Evolutionary conservation across 225 moss, liverwort and hornwort species (phyloP).

Genomic region (Polytrichum commune): DNA sequence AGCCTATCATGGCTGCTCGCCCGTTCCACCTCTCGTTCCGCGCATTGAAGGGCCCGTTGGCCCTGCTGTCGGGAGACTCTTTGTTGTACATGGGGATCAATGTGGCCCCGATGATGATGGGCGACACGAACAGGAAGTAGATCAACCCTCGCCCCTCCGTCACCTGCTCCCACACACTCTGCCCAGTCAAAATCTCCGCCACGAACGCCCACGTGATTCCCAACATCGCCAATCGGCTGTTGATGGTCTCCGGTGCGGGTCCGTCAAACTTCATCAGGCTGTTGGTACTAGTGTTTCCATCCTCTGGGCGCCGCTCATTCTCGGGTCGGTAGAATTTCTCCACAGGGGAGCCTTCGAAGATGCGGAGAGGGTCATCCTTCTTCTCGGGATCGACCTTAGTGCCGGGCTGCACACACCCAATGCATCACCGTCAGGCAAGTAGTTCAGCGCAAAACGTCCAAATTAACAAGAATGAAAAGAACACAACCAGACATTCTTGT

Average conservation of each 20-base stretch:
- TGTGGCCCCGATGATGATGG: no score
- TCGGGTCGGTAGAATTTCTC: constrained; percentile 67
- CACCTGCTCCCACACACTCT: no score
- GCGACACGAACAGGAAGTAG: no score
- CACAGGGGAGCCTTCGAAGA: constrained; percentile 40
- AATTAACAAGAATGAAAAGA: neutral
- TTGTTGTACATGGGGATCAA: no score
- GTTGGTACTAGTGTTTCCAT: constrained; percentile 39
- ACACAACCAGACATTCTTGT: neutral
- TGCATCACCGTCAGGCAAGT: neutral
- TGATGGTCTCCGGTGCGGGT: constrained; percentile 24
- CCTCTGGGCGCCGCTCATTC: constrained; percentile 61
- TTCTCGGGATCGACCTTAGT: constrained; percentile 62
- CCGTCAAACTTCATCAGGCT: constrained; percentile 47
- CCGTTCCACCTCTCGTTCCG: constrained; percentile 72
- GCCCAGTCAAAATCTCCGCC: constrained; percentile 29
- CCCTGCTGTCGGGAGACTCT: constrained; percentile 4
- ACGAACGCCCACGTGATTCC: constrained; percentile 51
- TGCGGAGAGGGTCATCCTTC: constrained; percentile 29
- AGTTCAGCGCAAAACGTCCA: no score
- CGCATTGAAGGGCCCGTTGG: constrained; percentile 61
- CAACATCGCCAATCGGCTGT: constrained; percentile 57
- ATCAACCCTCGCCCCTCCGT: no score
- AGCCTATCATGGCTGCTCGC: constrained; percentile 63
- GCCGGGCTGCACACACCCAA: constrained; percentile 25